Evolutionary conservation across 208 protist species (phyloP), one percentile per base, ranked within the genome.

Genomic region (Leishmania amazonensis): DNA sequence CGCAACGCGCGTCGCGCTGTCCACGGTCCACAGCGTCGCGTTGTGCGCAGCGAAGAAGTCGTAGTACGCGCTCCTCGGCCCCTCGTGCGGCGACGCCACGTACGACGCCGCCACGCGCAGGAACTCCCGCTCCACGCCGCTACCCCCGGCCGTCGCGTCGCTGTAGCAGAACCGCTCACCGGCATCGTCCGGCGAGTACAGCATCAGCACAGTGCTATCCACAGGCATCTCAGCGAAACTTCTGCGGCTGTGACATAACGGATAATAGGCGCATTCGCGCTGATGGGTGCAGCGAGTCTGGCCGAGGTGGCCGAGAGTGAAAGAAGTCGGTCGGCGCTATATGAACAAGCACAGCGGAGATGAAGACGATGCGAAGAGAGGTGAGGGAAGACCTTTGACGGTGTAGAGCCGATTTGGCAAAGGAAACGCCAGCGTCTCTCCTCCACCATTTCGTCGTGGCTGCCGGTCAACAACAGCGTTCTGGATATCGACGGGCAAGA

Each of bases 11-110:
- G 74, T 53, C 17, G 57, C 81, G 65, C 57, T 47, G 75, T 88
- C 80, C 62, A 92, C 74, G 38, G 83, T 85, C 87, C 89, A 92
- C 65, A 90, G 76, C 40, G 86, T 89, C 72, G 85, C 89, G 53
- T 81, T 75, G 68, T 84, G 76, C 53, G 76, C 80, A 21, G 53
- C 58, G 68, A 92, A 86, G 65, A 92, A 92, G 47, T 87, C 77
- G 75, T 81, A 76, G 81, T 85, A 90, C 49, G 85, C 78, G 71
- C 79, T 78, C 53, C 38, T 57, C 76, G 65, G 76, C 38, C 57
- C 60, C 54, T 51, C 54, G 31, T 78, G 21, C 68, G 79, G 87
- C n/a, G 70, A 80, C 62, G 88, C 84, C 58, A 91, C 71, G 72
- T 87, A 91, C 54, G 85, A 54, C 58, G 82, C 88, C 1, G 81